A percentile compares a stretch with the other conserved stretches of the same genome.
Conservation (phyloP, 1,139 yeast genomes). For the Zygotorulaspora mrakii region DNA sequence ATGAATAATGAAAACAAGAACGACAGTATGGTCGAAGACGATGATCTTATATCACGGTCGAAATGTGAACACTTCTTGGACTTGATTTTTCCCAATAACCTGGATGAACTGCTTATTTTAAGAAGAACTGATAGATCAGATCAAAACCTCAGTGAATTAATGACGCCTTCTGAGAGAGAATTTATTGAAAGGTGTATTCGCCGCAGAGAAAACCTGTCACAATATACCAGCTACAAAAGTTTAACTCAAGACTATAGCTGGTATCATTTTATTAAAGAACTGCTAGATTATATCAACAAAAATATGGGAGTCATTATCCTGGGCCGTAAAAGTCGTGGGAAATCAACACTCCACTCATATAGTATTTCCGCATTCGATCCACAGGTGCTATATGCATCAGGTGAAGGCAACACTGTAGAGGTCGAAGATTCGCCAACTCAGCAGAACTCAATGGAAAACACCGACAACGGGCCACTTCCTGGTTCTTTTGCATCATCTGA, state of each 20-base stretch:
- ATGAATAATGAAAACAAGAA: too few relatives aligned
- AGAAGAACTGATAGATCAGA: slow-evolving; percentile 44
- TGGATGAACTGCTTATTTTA: slow-evolving; percentile 52
- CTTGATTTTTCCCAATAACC: slow-evolving; percentile 67
- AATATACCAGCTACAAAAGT: slow-evolving; percentile 46
- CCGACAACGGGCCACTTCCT: slow-evolving; percentile 1
- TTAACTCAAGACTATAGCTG: slow-evolving; percentile 65
- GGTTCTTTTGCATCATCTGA: slow-evolving; percentile 10
- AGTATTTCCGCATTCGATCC: slow-evolving; percentile 26
- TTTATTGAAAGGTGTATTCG: slow-evolving; percentile 52
- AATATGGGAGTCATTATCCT: slow-evolving; percentile 68
- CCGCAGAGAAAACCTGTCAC: slow-evolving; percentile 58
- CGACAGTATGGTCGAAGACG: slow-evolving; percentile 48
- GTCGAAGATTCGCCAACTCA: slow-evolving; percentile 8
- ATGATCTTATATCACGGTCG: slow-evolving; percentile 34
- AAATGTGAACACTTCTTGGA: slow-evolving; percentile 61
- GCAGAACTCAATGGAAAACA: neutral
- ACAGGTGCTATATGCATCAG: slow-evolving; percentile 25
- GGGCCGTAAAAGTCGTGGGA: slow-evolving; percentile 55
- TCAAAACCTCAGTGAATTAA: slow-evolving; percentile 19
- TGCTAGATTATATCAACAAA: slow-evolving; percentile 73
- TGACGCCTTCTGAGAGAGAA: slow-evolving; percentile 36
- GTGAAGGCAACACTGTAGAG: slow-evolving; percentile 19
- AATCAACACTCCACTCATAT: slow-evolving; percentile 26
- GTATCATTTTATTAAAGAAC: slow-evolving; percentile 66